phyloP scores from a whole-genome alignment of 129 eudicot species.

The Mikania micrantha region DNA sequence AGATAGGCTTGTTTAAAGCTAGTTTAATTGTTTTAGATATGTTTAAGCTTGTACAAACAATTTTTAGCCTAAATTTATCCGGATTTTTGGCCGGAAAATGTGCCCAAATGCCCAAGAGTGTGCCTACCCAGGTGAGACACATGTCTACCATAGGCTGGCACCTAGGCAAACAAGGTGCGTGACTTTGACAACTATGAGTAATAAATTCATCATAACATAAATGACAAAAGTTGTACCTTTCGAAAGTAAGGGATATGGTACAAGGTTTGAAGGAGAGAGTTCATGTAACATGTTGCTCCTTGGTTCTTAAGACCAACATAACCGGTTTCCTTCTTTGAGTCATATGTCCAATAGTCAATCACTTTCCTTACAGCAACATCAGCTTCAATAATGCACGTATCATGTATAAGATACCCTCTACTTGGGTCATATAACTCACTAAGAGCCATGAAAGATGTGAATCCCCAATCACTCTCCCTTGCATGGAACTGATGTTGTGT shows the following conservation, averaged over 20 bases:
- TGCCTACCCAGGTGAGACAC: no score
- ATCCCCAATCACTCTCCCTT: slow-evolving; percentile 98
- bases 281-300: slow-evolving; percentile 99
- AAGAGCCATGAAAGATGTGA: slow-evolving; percentile 92
- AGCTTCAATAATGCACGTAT: slow-evolving; percentile 75
- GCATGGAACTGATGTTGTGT: slow-evolving; percentile 92
- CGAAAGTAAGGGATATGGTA: slow-evolving; percentile 93
- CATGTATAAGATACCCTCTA: slow-evolving; percentile 68
- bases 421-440: slow-evolving; percentile 78
- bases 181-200: no score
- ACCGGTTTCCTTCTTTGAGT: slow-evolving; percentile 96
- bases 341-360: slow-evolving; percentile 81
- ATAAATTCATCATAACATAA: slow-evolving; percentile 8
- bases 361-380: slow-evolving; percentile 90
- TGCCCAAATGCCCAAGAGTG: no score
- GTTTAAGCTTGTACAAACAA: no score
- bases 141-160: no score
- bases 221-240: slow-evolving; percentile 39
- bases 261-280: slow-evolving; percentile 83
- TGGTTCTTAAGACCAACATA: slow-evolving; percentile 96
- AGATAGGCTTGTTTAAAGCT: no score
- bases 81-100: no score
- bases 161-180: no score
- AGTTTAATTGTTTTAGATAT: no score
- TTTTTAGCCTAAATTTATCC: no score